A percentile compares a stretch with the other conserved stretches of the same genome.
These are phyloP conservation scores for Mortierella sp. DNA, from an alignment of 371 early-diverging fungal species.

Conservation along the genomic window DNA sequence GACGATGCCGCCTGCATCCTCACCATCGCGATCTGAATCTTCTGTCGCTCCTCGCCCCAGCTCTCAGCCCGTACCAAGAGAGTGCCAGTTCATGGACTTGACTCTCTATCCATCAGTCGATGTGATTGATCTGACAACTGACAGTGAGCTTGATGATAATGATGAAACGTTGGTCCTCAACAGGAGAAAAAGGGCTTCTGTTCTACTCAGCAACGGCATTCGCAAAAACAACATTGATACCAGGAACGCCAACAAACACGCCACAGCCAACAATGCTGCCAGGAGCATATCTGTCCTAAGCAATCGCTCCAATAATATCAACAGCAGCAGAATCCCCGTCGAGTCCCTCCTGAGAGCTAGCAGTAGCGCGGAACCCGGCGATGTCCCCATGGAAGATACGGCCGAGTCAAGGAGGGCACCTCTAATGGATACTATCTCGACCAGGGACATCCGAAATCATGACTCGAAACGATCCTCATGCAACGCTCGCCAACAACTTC, in stretches of 20 bases:
- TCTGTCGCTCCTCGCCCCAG: not conserved
- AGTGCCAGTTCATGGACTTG: not conserved
- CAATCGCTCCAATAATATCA: not conserved
- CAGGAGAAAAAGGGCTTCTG: not conserved
- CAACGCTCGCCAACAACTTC: too few relatives aligned
- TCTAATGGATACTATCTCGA: not conserved
- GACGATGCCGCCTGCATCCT: not conserved
- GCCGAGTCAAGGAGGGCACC: not conserved
- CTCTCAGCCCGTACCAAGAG: not conserved
- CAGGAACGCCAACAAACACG: not conserved
- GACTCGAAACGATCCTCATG: not conserved
- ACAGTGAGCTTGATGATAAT: not conserved
- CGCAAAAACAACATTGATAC: not conserved
- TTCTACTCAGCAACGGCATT: not conserved
- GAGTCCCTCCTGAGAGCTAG: not conserved
- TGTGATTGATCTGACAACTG: conserved; percentile 11
- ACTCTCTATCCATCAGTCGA: not conserved
- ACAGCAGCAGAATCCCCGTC: not conserved
- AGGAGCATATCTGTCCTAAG: not conserved
- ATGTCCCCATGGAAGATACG: not conserved
- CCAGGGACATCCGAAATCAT: not conserved
- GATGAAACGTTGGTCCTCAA: not conserved
- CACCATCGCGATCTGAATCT: not conserved
- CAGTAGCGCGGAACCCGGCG: not conserved
- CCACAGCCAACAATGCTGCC: too few relatives aligned